Base-by-base conservation (phyloP, 83 land plant species). In the Picea abies region DNA sequence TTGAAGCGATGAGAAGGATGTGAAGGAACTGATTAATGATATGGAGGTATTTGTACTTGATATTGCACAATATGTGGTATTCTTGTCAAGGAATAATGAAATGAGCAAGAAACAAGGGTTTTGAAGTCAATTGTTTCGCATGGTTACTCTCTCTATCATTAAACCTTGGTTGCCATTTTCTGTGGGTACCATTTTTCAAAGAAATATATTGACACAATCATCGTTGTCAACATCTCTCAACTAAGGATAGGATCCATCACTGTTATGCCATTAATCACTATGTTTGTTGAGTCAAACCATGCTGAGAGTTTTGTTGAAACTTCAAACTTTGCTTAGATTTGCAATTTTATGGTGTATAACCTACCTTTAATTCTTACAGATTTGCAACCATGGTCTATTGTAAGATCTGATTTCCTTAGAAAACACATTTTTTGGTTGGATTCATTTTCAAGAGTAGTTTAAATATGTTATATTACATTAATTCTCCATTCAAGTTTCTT, bases 41-140 rank as follows among this genome's bases (percentile, higher is more conserved):
- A 87, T 96, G 93, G 71, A 87, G 75, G 65, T 83, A 29, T 35
- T 84, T 14, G 69, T 83, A 61, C 60, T 92, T 79, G 85, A 58
- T 52, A 81, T 83, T 22, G 61, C 41, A 79, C 62, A 9, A 83
- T 94, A 35, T 88, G 87, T 65, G 79, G 81, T n/a, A 35, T 90
- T 76, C 93, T 96, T 65, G 81, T 89, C n/a, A 90, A 91, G 75
- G 92, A 84, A 65, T 85, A 85, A 56, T 88, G 91, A 71, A 88
- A 82, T 60, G 84, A 84, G 37, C 85, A 81, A 83, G 94, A 91
- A 60, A 85, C 88, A 25, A 82, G 83, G 16, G 83, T 86, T 79
- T 79, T 96, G 76, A 90, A 84, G 80, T 25, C 77, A 16, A 85
- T 87, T 58, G 64, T 87, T 10, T 2, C 56, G 3, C 82, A 83